Conservation (phyloP, 345 rosid species). For the Citrus maxima region DNA sequence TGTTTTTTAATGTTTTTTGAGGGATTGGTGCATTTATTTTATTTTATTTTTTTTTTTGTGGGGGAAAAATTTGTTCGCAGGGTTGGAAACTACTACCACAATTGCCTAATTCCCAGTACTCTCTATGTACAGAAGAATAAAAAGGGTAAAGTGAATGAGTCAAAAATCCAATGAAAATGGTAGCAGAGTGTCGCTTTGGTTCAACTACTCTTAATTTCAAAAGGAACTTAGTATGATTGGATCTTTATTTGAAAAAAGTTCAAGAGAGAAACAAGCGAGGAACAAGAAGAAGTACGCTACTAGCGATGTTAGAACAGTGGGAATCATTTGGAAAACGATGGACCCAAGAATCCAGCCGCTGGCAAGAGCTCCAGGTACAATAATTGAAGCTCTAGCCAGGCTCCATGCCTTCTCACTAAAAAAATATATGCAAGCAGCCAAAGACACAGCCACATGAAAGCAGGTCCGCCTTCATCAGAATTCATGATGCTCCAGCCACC, state of each 20-base stretch:
- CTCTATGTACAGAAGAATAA: no score
- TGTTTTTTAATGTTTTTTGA: neutral
- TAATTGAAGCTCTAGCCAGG: conserved; percentile 70
- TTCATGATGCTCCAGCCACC: conserved; percentile 99
- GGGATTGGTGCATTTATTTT: neutral
- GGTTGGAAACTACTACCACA: no score
- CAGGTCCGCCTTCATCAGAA: conserved; percentile 98
- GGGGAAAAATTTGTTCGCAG: no score
- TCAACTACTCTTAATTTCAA: neutral
- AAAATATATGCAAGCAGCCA: conserved; percentile 92
- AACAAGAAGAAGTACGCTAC: conserved; percentile 42
- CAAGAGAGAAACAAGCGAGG: conserved; percentile 68
- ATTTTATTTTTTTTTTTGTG: no score
- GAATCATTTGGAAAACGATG: conserved; percentile 74
- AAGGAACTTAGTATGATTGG: neutral
- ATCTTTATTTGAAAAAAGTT: conserved; percentile 71
- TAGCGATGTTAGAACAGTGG: conserved; percentile 66
- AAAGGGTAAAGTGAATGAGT: neutral
- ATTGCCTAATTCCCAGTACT: no score
- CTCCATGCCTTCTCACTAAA: conserved; percentile 87
- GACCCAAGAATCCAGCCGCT: conserved; percentile 89
- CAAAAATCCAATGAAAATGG: neutral
- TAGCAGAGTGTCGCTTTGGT: neutral
- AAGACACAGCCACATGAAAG: conserved; percentile 98
- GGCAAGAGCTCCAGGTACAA: conserved; percentile 75